Evolutionary conservation across 164 flowering plant species (phyloP).

Genomic region (Protea cynaroides): DNA sequence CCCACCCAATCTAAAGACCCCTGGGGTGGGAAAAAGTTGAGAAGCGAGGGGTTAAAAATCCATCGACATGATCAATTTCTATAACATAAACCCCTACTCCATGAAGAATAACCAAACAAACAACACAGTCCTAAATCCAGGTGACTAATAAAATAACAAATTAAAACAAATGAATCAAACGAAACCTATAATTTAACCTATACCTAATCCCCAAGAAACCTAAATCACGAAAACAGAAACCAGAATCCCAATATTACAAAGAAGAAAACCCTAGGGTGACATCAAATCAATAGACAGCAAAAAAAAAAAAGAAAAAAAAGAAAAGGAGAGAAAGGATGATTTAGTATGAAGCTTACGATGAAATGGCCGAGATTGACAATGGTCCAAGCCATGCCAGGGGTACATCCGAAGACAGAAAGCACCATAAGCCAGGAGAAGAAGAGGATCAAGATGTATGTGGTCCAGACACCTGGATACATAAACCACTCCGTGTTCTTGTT

Average conservation of each 20-base stretch:
- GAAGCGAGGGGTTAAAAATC: too few species aligned
- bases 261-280: not conserved
- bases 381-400: constrained; percentile 89
- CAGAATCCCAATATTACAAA: not conserved
- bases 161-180: too few species aligned
- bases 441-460: constrained; percentile 68
- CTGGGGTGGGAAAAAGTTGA: too few species aligned
- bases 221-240: not conserved
- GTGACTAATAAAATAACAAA: too few species aligned
- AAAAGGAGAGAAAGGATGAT: not conserved
- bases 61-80: too few species aligned
- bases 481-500: constrained; percentile 88
- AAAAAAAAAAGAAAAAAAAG: not conserved
- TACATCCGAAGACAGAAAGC: constrained; percentile 56
- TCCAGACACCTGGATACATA: constrained; percentile 79
- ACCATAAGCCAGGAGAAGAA: constrained; percentile 76
- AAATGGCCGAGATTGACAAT: constrained; percentile 65
- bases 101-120: too few species aligned
- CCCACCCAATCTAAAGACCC: too few species aligned
- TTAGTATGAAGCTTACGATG: constrained; percentile 22
- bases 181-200: not conserved
- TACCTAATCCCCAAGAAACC: not conserved
- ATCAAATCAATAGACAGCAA: not conserved
- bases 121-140: too few species aligned
- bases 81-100: too few species aligned